phyloP scores from a whole-genome alignment of 129 eudicot species.

The Helichrysum umbraculigerum region DNA sequence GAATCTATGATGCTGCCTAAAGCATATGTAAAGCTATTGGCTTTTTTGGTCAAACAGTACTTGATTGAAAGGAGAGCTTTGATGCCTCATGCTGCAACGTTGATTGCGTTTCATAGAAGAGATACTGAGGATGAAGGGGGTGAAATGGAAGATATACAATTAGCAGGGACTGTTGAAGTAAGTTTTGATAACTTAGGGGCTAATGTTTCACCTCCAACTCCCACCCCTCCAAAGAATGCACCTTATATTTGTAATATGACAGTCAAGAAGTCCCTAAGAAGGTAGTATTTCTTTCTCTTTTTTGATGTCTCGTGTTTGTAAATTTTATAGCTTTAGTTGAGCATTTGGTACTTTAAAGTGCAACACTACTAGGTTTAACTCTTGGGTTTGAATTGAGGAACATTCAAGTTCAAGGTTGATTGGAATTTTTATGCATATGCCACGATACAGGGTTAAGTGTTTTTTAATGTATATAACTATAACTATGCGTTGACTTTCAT shows the following conservation, averaged over 20 bases:
- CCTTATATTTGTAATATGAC: constrained; percentile 94
- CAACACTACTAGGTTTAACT: neutral
- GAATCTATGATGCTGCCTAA: constrained; percentile 77
- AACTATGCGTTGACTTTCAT: no score
- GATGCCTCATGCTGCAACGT: constrained; percentile 82
- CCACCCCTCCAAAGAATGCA: constrained; percentile 71
- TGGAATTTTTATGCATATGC: no score
- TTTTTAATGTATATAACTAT: no score
- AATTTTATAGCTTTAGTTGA: neutral
- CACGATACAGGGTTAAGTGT: no score
- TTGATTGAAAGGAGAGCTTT: constrained; percentile 62
- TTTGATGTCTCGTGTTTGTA: neutral
- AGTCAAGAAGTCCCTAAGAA: constrained; percentile 71
- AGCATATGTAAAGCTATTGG: constrained; percentile 61
- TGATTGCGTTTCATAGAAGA: constrained; percentile 61
- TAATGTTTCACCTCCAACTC: constrained; percentile 84
- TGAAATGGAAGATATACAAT: constrained; percentile 40
- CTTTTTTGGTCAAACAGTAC: constrained; percentile 72
- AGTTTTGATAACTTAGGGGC: constrained; percentile 78
- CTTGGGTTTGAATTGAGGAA: neutral
- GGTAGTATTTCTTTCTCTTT: constrained; percentile 40
- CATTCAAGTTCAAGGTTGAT: no score
- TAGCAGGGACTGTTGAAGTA: constrained; percentile 95
- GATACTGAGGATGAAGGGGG: constrained; percentile 46
- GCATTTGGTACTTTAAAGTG: neutral